Base-by-base conservation (phyloP, 1,284 basidiomycete genomes). In the Schizopora paradoxa region DNA sequence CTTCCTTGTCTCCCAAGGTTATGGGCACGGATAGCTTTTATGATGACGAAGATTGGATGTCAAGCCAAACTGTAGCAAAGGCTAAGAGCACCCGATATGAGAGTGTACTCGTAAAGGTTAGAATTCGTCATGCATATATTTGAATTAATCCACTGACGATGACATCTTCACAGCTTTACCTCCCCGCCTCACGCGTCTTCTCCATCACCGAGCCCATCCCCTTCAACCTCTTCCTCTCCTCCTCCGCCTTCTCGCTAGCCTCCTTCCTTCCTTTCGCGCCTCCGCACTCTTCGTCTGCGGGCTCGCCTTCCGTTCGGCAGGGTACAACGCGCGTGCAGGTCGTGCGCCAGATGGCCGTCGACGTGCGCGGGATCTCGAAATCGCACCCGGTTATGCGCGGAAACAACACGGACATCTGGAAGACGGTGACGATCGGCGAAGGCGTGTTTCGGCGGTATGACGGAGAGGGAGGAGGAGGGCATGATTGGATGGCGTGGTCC, bases 391-490 rank as follows among this genome's bases (percentile, higher is more conserved):
- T 41, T 4, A 38, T 39, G 14, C 53, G 61, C 2, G 70, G 69
- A 0, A 74, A 75, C 13, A 83, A 79, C 58, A 74, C 80, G 1
- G 77, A 85, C 53, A 86, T 86, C 34, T 86, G 83, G 82, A 68
- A 74, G 45, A 70, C 77, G 0, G 74, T 77, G 6, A 45, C 47
- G 27, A 77, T 86, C 34, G 83, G 83, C 14, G 76, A 80, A 54
- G 84, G 73, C 3, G 63, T 61, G 3, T 83, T 86, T 53, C 69
- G 59, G 52, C 35, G 47, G 1, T 42, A 46, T 31, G 48, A 41
- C 8, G 29, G 32, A n/a, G 32, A 27, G 13, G 28, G 14, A 10
- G 77, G 72, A 19, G 76, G 77, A 54, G 80, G 79, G 3, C 61
- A 72, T 21, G 73, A 72, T 27, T 82, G 76, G 74, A 67, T 72